Evolutionary conservation across 176 grass and related monocot species (phyloP).

Genomic region (Sorghum bicolor): Sorghum_bicolor_NCBIv3 NC_012873.2:44840501-44841000

Average conservation of each 20-base stretch:
- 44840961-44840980: not conserved
- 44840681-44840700: conserved; percentile 81
- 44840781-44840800: conserved; percentile 79
- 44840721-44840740: not conserved
- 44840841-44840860: conserved; percentile 82
- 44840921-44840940: not conserved
- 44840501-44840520: not conserved
- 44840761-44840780: conserved; percentile 28
- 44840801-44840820: conserved; percentile 70
- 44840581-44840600: conserved; percentile 90
- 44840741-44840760: conserved; percentile 19
- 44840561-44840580: conserved; percentile 38
- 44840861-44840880: conserved; percentile 67
- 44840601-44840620: conserved; percentile 96
- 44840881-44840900: not conserved
- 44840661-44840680: conserved; percentile 83
- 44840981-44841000: conserved; percentile 7
- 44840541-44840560: conserved; percentile 29
- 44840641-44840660: conserved; percentile 55
- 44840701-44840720: conserved; percentile 53
- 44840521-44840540: conserved; percentile 33
- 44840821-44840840: conserved; percentile 84
- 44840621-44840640: conserved; percentile 69
- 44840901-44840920: not conserved
- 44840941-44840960: not conserved